phyloP scores from a whole-genome alignment of 208 protist genomes.

The Leishmania martiniquensis region DNA sequence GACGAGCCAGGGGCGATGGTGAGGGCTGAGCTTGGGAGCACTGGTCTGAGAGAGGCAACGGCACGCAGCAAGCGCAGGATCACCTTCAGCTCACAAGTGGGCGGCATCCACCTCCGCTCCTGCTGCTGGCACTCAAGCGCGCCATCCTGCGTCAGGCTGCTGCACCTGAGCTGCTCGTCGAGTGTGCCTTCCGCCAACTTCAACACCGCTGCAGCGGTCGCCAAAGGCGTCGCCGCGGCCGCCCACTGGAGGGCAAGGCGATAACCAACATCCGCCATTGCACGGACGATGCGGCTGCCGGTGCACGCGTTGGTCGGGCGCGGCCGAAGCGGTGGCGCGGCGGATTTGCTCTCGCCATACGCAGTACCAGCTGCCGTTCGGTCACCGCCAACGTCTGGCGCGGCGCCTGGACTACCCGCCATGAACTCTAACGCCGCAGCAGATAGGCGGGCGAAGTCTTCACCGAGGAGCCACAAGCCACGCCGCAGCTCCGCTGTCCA shows the following conservation, averaged over 20 bases:
- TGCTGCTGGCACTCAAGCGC: neutral
- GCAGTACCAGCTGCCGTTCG: no score
- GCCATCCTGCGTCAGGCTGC: neutral
- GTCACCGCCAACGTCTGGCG: neutral
- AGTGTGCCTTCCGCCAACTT: neutral
- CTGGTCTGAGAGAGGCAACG: conserved; percentile 3
- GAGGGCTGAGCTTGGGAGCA: neutral
- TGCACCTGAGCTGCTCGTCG: neutral
- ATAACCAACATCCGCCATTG: conserved; percentile 11
- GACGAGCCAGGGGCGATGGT: neutral
- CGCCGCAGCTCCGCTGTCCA: conserved; percentile 13
- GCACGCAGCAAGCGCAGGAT: neutral
- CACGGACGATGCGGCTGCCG: conserved; percentile 1
- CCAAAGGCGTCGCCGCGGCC: conserved; percentile 3
- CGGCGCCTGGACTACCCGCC: neutral
- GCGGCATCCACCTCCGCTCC: neutral
- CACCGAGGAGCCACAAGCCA: neutral
- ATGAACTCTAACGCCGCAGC: neutral
- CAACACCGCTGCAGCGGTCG: neutral
- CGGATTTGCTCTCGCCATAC: neutral
- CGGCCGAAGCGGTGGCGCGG: neutral
- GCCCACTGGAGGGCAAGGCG: conserved; percentile 12
- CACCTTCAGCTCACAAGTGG: neutral
- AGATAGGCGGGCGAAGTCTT: neutral
- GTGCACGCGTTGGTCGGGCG: no score